Conservation (phyloP, 2,329 filamentous ascomycete species). For the Colletotrichum chrysophilum region DNA sequence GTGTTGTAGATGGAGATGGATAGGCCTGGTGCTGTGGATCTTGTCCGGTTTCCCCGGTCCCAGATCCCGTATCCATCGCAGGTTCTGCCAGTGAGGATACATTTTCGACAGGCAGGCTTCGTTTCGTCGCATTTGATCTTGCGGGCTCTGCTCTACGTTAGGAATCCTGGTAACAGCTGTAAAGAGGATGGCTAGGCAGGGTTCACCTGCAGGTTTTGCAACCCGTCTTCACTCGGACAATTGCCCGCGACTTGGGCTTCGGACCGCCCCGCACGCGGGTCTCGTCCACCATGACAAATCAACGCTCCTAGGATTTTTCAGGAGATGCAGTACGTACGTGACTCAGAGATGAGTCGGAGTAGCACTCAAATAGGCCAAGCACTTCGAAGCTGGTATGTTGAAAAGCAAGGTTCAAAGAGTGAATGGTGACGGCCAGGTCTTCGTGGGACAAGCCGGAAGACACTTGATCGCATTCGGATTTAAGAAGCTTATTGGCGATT, state of each 20-base stretch:
- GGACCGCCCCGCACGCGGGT: neutral
- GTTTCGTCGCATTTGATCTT: conserved; percentile 31
- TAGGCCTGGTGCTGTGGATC: neutral
- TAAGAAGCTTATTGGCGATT: neutral
- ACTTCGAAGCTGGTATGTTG: neutral
- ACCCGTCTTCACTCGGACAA: neutral
- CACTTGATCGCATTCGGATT: neutral
- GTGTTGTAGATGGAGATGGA: neutral
- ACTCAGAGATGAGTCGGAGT: neutral
- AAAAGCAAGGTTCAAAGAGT: neutral
- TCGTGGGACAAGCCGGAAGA: neutral
- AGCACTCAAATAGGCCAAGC: rapidly evolving
- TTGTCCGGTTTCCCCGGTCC: conserved; percentile 13
- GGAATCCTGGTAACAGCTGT: neutral
- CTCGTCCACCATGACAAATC: neutral
- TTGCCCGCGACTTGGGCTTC: neutral
- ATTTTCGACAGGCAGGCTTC: conserved; percentile 24
- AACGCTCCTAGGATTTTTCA: neutral
- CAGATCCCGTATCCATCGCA: conserved; percentile 29
- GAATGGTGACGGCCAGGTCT: neutral
- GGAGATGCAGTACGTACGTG: neutral
- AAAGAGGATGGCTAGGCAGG: too few relatives aligned
- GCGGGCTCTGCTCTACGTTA: conserved; percentile 13
- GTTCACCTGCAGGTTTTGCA: neutral
- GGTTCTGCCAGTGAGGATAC: conserved; percentile 24